These are phyloP conservation scores for Cyclotella kingstonii DNA, from an alignment of 108 stramenopile species.

Conservation along the genomic window DNA sequence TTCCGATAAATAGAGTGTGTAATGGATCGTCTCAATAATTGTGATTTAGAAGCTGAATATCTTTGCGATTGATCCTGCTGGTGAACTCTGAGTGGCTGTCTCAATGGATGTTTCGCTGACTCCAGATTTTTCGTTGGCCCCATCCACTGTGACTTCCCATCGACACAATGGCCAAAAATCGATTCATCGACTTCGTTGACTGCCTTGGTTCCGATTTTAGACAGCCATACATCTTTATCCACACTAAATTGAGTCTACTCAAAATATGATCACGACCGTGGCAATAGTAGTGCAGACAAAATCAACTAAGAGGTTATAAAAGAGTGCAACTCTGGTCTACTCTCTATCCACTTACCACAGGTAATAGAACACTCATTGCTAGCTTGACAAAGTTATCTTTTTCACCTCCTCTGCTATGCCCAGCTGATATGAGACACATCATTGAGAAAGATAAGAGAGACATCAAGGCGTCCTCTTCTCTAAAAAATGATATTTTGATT, in stretches of 20 bases:
- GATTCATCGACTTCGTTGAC: constrained; percentile 23
- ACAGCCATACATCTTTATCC: constrained; percentile 59
- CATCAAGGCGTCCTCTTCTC: constrained; percentile 58
- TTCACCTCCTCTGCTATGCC: constrained; percentile 23
- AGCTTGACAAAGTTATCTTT: constrained; percentile 32
- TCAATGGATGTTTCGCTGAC: neutral
- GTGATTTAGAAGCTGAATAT: neutral
- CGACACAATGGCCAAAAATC: constrained; percentile 29
- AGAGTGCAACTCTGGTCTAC: neutral
- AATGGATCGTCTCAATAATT: neutral
- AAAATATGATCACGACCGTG: neutral
- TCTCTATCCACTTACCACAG: constrained; percentile 51
- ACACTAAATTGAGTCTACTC: constrained; percentile 41
- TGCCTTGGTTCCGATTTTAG: constrained; percentile 52
- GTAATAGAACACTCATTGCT: constrained; percentile 68
- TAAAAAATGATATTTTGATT: constrained; percentile 47
- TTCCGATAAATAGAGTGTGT: constrained; percentile 7
- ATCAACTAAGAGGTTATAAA: neutral
- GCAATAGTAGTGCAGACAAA: neutral
- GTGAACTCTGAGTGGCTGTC: neutral
- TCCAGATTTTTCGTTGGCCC: constrained; percentile 21
- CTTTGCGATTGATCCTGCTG: constrained; percentile 5
- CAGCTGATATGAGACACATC: constrained; percentile 51
- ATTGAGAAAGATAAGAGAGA: constrained; percentile 59
- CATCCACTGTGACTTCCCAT: constrained; percentile 27